These are phyloP conservation scores for Rutstroemia sydowiana DNA, from an alignment of 2,329 filamentous ascomycete genomes.

Conservation along the genomic window DNA sequence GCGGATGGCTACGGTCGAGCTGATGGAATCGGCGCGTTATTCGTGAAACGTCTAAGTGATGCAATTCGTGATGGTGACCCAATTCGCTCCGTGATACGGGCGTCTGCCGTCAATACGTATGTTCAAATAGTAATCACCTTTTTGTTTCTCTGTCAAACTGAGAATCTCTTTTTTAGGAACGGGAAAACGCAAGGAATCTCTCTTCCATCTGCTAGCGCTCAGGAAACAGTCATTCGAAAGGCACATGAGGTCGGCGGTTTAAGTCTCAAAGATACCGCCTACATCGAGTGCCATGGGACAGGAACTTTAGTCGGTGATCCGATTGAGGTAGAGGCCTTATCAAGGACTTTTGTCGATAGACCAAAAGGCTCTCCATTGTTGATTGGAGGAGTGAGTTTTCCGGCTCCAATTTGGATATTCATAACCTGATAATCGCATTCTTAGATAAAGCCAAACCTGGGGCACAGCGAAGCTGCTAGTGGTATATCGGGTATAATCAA, in stretches of 20 bases:
- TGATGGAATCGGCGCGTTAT: slow-evolving; percentile 35
- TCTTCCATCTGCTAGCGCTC: slow-evolving; percentile 37
- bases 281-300: neutral
- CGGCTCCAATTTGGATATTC: no score
- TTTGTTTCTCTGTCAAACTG: no score
- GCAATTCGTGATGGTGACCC: slow-evolving; percentile 36
- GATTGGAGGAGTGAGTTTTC: no score
- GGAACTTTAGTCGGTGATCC: slow-evolving; percentile 2
- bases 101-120: slow-evolving; percentile 36
- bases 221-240: slow-evolving; percentile 21
- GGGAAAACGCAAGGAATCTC: neutral
- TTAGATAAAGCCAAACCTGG: slow-evolving; percentile 2
- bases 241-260: slow-evolving; percentile 1
- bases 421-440: no score
- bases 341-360: slow-evolving; percentile 8
- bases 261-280: no score
- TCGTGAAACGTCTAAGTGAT: slow-evolving; percentile 36
- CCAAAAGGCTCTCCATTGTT: slow-evolving; percentile 10
- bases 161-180: neutral
- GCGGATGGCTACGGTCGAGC: slow-evolving; percentile 37
- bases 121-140: slow-evolving; percentile 37
- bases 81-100: slow-evolving; percentile 37
- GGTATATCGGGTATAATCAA: slow-evolving; percentile 7
- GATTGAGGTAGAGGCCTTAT: neutral
- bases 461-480: slow-evolving; percentile 5